A percentile compares a stretch with the other conserved stretches of the same genome.
Evolutionary conservation across 192 early-diverging fungal species (phyloP).

Genomic region (Coemansia sp.): DNA sequence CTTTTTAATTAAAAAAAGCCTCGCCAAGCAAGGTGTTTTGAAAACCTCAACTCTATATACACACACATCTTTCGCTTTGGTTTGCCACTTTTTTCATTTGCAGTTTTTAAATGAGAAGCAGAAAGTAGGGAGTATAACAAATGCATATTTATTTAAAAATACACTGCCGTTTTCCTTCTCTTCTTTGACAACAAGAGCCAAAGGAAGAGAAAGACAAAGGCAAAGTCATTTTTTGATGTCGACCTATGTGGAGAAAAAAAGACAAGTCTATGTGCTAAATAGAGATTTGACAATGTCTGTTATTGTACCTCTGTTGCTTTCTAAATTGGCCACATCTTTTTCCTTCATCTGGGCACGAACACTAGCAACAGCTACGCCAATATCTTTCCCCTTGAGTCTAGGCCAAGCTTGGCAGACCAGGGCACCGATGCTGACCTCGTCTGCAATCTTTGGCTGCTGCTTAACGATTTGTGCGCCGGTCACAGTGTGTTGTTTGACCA

Average conservation of each 20-base stretch:
- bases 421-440: slow-evolving; percentile 41
- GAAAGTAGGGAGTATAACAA: not conserved
- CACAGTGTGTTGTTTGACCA: slow-evolving; percentile 28
- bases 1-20: not conserved
- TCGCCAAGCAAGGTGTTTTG: too few relatives aligned
- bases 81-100: not conserved
- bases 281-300: slow-evolving; percentile 25
- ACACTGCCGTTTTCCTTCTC: not conserved
- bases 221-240: not conserved
- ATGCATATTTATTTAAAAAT: slow-evolving; percentile 6
- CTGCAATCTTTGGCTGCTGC: slow-evolving; percentile 12
- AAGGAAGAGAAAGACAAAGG: not conserved
- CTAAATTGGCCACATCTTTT: slow-evolving; percentile 29
- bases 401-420: slow-evolving; percentile 48
- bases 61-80: not conserved
- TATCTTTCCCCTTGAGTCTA: slow-evolving; percentile 28
- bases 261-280: not conserved
- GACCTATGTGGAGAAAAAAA: slow-evolving; percentile 1
- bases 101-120: not conserved
- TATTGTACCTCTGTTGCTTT: slow-evolving; percentile 30
- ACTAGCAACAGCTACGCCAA: slow-evolving; percentile 28
- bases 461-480: slow-evolving; percentile 30
- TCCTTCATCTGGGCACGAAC: slow-evolving; percentile 31
- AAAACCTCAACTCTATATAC: not conserved
- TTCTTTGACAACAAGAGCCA: not conserved